Base-by-base conservation (phyloP, 148 eudicot species). In the Selenicereus undatus region DNA sequence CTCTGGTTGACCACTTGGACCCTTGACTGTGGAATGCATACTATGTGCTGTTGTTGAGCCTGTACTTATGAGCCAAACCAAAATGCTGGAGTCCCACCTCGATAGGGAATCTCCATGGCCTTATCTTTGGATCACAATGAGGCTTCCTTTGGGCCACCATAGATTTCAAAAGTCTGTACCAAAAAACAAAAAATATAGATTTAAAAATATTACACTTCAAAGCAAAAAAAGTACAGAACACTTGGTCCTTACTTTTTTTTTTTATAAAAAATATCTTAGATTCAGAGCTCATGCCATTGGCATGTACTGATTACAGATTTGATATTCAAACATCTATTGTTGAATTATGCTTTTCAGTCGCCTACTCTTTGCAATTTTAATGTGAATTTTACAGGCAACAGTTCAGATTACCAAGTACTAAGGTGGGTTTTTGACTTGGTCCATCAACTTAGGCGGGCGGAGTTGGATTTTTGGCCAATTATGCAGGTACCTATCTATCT, bases 371-470 rank as follows among this genome's bases (percentile, higher is more conserved):
- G 35, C 71, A 27, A 27, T 11, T 11, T 16, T 11, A 26, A 26
- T 66, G 17, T 66, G 71, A 66, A 66, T 27, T 27, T 66, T 66
- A 66, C 71, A 66, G 71, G 71, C 35, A 66, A 17, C 71, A 26
- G 30, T 66, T 16, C 8, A 27, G 71, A 66, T 27, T 66, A 11
- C 18, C 11, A 3, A 11, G 32, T 66, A 1, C 6, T 27, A 27
- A 16, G 71, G 36, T 27, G 2, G 27, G 71, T 27, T 27, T 66
- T 66, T 66, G 4, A 27, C 36, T 27, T n/a, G 35, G 35, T 27
- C 68, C 71, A 66, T 66, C 71, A 66, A 66, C 71, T 26, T 66
- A 27, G 71, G 71, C 35, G 35, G 35, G 35, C 35, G 35, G 35
- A 66, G 35, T 26, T 66, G 71, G 35, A 66, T 66, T 27, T 66